These are phyloP conservation scores for Magnusiomyces sp. DNA, from an alignment of 1,139 yeast genomes.

Conservation along the genomic window DNA sequence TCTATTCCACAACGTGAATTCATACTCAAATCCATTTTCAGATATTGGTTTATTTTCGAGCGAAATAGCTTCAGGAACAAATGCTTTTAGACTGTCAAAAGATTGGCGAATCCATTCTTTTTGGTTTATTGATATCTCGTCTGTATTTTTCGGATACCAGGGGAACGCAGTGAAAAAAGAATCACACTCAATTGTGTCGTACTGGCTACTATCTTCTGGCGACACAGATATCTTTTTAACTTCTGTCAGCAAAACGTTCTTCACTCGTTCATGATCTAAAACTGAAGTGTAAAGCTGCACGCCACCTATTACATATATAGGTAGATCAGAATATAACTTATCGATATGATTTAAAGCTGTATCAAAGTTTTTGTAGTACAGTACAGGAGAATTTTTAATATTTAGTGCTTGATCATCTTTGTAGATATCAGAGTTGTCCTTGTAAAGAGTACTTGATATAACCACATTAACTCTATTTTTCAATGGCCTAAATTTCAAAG, in stretches of 20 bases:
- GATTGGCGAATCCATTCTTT: slow-evolving; percentile 30
- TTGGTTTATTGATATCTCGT: slow-evolving; percentile 15
- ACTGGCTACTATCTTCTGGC: slow-evolving; percentile 18
- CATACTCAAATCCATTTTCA: slow-evolving; percentile 45
- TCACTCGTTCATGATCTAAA: slow-evolving; percentile 39
- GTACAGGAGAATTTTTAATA: slow-evolving; percentile 35
- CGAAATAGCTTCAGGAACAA: slow-evolving; percentile 34
- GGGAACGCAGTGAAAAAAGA: slow-evolving; percentile 51
- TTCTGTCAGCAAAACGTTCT: slow-evolving; percentile 67
- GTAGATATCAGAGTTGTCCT: slow-evolving; percentile 18
- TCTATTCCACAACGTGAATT: slow-evolving; percentile 41
- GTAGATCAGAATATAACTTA: slow-evolving; percentile 8
- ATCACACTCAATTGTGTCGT: slow-evolving; percentile 34
- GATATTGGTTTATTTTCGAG: slow-evolving; percentile 24
- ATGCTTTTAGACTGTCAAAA: slow-evolving; percentile 34
- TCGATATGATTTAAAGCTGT: slow-evolving; percentile 20
- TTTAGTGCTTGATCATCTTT: slow-evolving; percentile 16
- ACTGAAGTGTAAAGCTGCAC: slow-evolving; percentile 70
- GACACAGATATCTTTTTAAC: slow-evolving; percentile 28
- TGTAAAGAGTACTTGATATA: slow-evolving; percentile 43
- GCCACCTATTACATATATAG: slow-evolving; percentile 82
- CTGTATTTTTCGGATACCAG: slow-evolving; percentile 19
- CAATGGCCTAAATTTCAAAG: slow-evolving; percentile 73
- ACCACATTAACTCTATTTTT: slow-evolving; percentile 69
- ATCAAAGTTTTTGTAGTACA: slow-evolving; percentile 41